Percentiles rank a stretch among this genome's conserved stretches.
Evolutionary conservation across 768 basidiomycete species (phyloP).

Genomic region (Kwoniella dejecticola): DNA sequence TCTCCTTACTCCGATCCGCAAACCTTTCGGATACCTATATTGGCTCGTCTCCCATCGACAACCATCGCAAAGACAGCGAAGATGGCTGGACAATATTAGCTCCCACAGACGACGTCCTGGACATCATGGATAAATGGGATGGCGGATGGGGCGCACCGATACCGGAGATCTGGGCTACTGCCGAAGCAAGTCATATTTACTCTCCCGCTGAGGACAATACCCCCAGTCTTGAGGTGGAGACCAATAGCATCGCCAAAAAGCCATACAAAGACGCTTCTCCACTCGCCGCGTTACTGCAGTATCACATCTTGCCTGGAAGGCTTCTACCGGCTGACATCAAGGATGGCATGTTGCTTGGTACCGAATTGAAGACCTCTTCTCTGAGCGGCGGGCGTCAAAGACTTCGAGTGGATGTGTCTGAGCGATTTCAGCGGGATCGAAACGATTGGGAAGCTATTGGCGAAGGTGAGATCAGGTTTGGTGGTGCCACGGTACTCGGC

Average conservation of each 20-base stretch:
- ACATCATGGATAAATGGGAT: conserved; percentile 42
- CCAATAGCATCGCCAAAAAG: conserved; percentile 61
- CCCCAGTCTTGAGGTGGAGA: not conserved
- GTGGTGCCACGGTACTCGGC: conserved; percentile 76
- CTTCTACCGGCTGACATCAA: conserved; percentile 71
- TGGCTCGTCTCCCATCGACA: conserved; percentile 41
- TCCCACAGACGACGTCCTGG: conserved; percentile 79
- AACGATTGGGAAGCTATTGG: conserved; percentile 28
- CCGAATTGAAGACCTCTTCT: conserved; percentile 60
- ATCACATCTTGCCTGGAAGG: conserved; percentile 87
- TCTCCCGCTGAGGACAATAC: too few relatives aligned
- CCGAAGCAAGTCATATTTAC: conserved; percentile 10
- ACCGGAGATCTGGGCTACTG: conserved; percentile 13
- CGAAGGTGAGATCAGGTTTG: conserved; percentile 70
- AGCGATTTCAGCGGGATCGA: conserved; percentile 38
- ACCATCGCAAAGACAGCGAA: conserved; percentile 27
- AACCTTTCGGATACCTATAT: conserved; percentile 62
- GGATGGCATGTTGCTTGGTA: conserved; percentile 75
- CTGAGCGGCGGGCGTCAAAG: conserved; percentile 59
- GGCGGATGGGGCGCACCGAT: conserved; percentile 12
- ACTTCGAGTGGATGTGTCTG: conserved; percentile 52
- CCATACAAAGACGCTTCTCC: conserved; percentile 36
- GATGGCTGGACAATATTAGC: conserved; percentile 83
- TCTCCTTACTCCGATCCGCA: conserved; percentile 81
- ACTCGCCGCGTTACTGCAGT: conserved; percentile 72